Conservation (phyloP, 371 early-diverging fungal genomes). For the Syncephalastrum monosporum region DNA sequence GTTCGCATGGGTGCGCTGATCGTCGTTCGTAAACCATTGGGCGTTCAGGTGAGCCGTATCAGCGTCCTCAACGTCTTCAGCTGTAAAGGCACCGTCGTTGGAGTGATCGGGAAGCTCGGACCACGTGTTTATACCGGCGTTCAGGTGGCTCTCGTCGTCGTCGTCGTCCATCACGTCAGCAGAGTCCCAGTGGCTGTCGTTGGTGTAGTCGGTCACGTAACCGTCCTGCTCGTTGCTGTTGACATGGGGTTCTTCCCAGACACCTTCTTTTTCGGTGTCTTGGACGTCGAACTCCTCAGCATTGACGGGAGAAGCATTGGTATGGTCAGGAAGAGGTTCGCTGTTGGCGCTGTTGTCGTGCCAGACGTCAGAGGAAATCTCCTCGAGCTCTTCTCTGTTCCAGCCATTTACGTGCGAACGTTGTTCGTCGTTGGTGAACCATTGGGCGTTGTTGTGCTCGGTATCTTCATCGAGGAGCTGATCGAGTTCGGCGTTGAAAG, state of each 20-base stretch:
- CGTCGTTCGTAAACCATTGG: conserved; percentile 29
- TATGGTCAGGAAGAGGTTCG: conserved; percentile 7
- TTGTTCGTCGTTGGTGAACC: conserved; percentile 17
- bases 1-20: conserved; percentile 13
- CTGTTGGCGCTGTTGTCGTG: conserved; percentile 1
- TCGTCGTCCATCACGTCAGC: conserved; percentile 3
- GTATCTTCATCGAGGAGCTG: conserved; percentile 19
- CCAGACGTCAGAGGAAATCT: neutral
- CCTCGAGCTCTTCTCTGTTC: neutral
- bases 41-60: neutral
- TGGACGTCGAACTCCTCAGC: neutral
- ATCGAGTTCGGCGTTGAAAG: conserved; percentile 9
- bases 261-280: too few relatives aligned
- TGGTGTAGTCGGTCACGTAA: conserved; percentile 9
- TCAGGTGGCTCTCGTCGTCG: neutral
- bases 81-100: conserved; percentile 5
- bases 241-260: too few relatives aligned
- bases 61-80: conserved; percentile 8
- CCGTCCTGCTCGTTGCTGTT: conserved; percentile 1
- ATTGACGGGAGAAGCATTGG: conserved; percentile 7
- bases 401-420: conserved; percentile 14
- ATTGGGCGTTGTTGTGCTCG: neutral
- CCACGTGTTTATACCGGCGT: neutral
- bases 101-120: neutral
- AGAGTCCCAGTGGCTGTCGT: conserved; percentile 17